These are phyloP conservation scores for Lyophyllum decastes DNA, from an alignment of 768 basidiomycete species.

Conservation along the genomic window DNA sequence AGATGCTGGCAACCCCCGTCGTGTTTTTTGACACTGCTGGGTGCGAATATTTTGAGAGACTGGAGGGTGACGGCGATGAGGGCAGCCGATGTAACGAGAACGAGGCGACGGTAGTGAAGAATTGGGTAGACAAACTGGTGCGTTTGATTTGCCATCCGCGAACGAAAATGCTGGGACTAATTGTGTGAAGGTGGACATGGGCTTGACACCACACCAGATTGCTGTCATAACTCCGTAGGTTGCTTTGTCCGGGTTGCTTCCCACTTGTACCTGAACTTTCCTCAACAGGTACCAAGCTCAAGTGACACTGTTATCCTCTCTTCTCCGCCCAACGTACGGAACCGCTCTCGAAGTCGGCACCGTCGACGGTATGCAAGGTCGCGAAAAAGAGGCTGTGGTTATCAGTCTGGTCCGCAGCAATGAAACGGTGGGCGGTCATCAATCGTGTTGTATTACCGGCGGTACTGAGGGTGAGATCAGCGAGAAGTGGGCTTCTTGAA, in stretches of 20 bases:
- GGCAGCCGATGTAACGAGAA: constrained; percentile 95
- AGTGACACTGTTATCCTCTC: constrained; percentile 78
- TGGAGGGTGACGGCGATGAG: constrained; percentile 80
- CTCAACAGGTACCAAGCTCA: constrained; percentile 85
- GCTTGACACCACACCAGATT: constrained; percentile 71
- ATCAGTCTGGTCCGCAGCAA: constrained; percentile 94
- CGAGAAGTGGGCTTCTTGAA: constrained; percentile 93
- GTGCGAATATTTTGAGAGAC: constrained; percentile 88
- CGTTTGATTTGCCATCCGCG: not conserved
- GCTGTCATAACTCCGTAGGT: constrained; percentile 85
- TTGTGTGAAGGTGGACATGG: constrained; percentile 59
- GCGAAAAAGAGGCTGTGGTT: constrained; percentile 93
- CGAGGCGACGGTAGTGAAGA: constrained; percentile 82
- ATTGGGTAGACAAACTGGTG: constrained; percentile 83
- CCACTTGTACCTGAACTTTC: not conserved
- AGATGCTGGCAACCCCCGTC: constrained; percentile 73
- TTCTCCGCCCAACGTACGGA: constrained; percentile 73
- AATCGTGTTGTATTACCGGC: not conserved
- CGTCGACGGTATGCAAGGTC: constrained; percentile 96
- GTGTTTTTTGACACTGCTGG: constrained; percentile 95
- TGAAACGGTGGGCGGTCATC: constrained; percentile 55
- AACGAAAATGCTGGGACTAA: too few species aligned
- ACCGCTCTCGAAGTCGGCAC: constrained; percentile 84
- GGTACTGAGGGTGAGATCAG: constrained; percentile 33
- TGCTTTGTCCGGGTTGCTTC: not conserved